A percentile compares a stretch with the other conserved stretches of the same genome.
phyloP scores from a whole-genome alignment of 2,329 filamentous ascomycete genomes.

The Kalaharituber pfeilii region DNA sequence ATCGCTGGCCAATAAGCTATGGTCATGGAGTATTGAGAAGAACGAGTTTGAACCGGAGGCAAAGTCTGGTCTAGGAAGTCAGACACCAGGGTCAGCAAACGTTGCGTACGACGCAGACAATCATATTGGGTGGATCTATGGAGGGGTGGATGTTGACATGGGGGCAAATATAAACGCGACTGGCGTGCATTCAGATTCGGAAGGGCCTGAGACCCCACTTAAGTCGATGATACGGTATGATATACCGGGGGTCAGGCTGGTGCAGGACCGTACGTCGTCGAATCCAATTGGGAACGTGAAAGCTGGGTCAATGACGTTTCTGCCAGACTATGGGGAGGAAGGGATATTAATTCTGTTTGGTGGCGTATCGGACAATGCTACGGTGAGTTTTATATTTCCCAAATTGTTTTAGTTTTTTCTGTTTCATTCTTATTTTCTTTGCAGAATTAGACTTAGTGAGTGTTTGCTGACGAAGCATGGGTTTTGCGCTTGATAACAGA shows the following conservation, averaged over 20 bases:
- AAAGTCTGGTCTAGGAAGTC: not conserved
- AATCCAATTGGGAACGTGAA: not conserved
- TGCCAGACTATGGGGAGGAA: not conserved
- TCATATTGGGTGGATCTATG: not conserved
- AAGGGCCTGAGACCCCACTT: too few relatives aligned
- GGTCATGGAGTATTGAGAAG: too few relatives aligned
- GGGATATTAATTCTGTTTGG: not conserved
- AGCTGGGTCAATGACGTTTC: not conserved
- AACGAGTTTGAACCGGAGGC: too few relatives aligned
- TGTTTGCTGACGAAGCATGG: too few relatives aligned
- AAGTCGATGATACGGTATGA: not conserved
- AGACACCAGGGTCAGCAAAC: too few relatives aligned
- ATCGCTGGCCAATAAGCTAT: too few relatives aligned
- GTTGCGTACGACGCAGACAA: not conserved
- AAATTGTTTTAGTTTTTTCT: too few relatives aligned
- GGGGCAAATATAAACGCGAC: too few relatives aligned
- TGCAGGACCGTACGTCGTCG: not conserved
- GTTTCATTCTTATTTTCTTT: too few relatives aligned
- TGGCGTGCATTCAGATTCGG: too few relatives aligned
- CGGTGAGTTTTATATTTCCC: not conserved
- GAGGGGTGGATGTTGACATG: not conserved
- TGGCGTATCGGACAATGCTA: not conserved
- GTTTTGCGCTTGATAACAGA: not conserved
- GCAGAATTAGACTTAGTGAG: too few relatives aligned
- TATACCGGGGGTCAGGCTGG: not conserved